Base-by-base conservation (phyloP, 83 land plant genomes). In the Diphasiastrum complanatum region DNA sequence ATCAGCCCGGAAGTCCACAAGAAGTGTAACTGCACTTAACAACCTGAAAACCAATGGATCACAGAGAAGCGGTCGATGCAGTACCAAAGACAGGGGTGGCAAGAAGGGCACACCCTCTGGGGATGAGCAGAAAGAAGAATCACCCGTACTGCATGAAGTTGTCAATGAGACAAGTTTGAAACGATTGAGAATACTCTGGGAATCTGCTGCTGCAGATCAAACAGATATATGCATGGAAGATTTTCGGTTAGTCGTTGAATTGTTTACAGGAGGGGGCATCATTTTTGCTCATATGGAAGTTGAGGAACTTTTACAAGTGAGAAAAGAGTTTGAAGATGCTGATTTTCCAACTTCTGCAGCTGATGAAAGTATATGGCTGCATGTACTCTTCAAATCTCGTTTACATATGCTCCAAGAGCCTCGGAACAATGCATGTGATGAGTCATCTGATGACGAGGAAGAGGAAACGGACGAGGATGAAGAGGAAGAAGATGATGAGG, bases 221-320 rank as follows among this genome's bases (percentile, higher is more conserved):
- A 28, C 68, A 5, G 53, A 8, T 8, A 14, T 40, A 40, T 8
- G 14, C 43, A 67, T 59, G 66, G 66, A 45, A 30, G 64, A 41
- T 20, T 67, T 72, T 60, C 29, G 61, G 8, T n/a, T 52, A 23
- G 77, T 75, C 34, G 35, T 48, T 8, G 76, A 73, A 23, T 33
- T 73, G 10, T 73, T 73, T 41, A 61, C 66, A 38, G 66, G 55
- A n/a, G 73, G 73, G 30, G 76, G 76, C 24, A 73, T 73, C 25
- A 73, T 67, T 27, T 73, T 60, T 61, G 75, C 76, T 22, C 71
- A 73, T 33, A 68, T 73, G 74, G 74, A 73, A 14, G 76, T 60
- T 4, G 58, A 73, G 50, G 76, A 73, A 28, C 46, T 61, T 29
- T 47, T 73, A 32, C 64, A 51, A 37, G 76, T 48, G 48, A 73